Conservation (phyloP, 2,329 filamentous ascomycete genomes). For the Huntiella abstrusa region DNA sequence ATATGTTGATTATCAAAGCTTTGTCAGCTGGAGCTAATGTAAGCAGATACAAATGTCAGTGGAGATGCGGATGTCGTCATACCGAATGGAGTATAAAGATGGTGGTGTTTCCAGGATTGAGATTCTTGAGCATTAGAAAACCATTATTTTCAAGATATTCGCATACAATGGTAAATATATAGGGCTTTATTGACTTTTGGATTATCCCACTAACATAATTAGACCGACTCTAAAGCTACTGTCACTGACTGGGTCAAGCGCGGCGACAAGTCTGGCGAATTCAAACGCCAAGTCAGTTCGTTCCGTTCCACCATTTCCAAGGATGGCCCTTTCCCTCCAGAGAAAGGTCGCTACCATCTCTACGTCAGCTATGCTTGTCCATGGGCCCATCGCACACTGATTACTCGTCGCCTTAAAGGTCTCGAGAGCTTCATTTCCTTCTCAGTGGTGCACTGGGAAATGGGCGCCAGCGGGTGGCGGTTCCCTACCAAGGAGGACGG, state of each 20-base stretch:
- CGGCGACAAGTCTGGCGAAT: slow-evolving; percentile 67
- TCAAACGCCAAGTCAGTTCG: slow-evolving; percentile 68
- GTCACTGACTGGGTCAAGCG: slow-evolving; percentile 75
- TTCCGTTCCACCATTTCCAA: slow-evolving; percentile 68
- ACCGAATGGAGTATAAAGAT: too few relatives aligned
- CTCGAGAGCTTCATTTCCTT: slow-evolving; percentile 64
- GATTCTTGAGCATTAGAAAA: too few relatives aligned
- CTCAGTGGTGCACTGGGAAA: slow-evolving; percentile 85
- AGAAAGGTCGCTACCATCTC: slow-evolving; percentile 83
- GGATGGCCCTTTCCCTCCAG: slow-evolving; percentile 59
- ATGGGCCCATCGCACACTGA: slow-evolving; percentile 79
- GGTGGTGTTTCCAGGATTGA: too few relatives aligned
- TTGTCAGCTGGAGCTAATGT: too few relatives aligned
- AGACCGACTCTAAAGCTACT: neutral
- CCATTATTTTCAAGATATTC: too few relatives aligned
- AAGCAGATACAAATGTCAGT: too few relatives aligned
- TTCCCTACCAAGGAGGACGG: slow-evolving; percentile 48
- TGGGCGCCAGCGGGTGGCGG: slow-evolving; percentile 53
- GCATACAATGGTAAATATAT: too few relatives aligned
- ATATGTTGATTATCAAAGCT: too few relatives aligned
- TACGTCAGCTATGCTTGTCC: slow-evolving; percentile 90
- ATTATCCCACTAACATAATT: too few relatives aligned
- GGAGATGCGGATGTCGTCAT: too few relatives aligned
- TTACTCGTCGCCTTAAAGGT: slow-evolving; percentile 78
- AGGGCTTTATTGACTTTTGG: too few relatives aligned